Conservation (phyloP, 129 eudicot genomes). For the Chrysanthemum lavandulifolium region DNA sequence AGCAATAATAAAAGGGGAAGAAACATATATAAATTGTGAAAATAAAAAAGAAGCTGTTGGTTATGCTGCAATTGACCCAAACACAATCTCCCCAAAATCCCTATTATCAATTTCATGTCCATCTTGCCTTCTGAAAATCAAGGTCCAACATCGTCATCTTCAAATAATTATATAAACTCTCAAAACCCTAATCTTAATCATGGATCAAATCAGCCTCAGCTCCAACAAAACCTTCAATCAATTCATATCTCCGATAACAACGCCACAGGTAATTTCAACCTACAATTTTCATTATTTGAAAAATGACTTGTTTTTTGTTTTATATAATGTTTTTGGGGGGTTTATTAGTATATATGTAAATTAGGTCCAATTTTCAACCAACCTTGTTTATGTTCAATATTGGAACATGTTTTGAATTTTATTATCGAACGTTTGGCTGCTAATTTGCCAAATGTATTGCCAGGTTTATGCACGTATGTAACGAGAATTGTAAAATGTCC, state of each 20-base stretch:
- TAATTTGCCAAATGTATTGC: too few species aligned
- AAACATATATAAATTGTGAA: neutral
- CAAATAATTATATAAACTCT: conserved; percentile 14
- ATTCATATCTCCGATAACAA: conserved; percentile 34
- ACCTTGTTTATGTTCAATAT: too few species aligned
- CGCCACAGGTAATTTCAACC: conserved; percentile 33
- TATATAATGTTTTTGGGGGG: too few species aligned
- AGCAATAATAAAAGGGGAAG: neutral
- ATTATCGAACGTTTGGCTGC: too few species aligned
- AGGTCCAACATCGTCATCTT: conserved; percentile 69
- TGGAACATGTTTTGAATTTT: too few species aligned
- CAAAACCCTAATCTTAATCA: conserved; percentile 57
- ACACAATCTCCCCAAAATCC: conserved; percentile 7
- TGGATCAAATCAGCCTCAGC: conserved; percentile 43
- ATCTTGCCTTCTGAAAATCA: conserved; percentile 83
- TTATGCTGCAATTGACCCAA: conserved; percentile 25
- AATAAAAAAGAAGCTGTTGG: neutral
- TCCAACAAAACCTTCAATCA: conserved; percentile 30
- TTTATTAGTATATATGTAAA: too few species aligned
- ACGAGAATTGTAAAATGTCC: too few species aligned
- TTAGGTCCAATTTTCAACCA: too few species aligned
- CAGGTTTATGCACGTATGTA: too few species aligned
- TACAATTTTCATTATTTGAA: too few species aligned
- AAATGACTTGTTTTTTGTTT: too few species aligned
- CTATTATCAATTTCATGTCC: conserved; percentile 73